Evolutionary conservation across 805 yeast species (phyloP).

Genomic region (Starmerella apis): DNA sequence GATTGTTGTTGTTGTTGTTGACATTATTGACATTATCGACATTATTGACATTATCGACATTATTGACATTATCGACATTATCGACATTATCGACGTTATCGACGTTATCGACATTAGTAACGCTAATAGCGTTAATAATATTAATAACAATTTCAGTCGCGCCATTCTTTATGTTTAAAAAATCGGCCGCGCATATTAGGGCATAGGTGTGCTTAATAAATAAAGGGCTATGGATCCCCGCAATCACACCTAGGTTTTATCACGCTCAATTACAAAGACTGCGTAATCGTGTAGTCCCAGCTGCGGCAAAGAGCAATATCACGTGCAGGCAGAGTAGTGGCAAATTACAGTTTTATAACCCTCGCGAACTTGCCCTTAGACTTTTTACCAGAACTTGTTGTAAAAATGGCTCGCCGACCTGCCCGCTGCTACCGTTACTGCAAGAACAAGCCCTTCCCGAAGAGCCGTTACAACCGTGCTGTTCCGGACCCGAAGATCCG

Average conservation of each 20-base stretch:
- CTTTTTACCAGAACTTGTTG: conserved; percentile 8
- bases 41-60: too few species aligned
- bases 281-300: conserved; percentile 4
- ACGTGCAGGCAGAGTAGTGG: conserved; percentile 7
- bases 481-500: conserved; percentile 99
- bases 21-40: too few species aligned
- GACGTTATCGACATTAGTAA: too few species aligned
- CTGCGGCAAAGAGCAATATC: neutral
- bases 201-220: conserved; percentile 2
- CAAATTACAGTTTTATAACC: conserved; percentile 4
- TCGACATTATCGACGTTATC: too few species aligned
- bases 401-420: conserved; percentile 99
- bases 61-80: too few species aligned
- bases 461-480: conserved; percentile 99
- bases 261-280: neutral
- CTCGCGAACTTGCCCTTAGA: neutral
- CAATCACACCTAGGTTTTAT: neutral
- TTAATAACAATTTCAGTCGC: too few species aligned
- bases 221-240: neutral
- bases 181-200: too few species aligned
- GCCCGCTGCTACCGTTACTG: conserved; percentile 99
- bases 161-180: too few species aligned
- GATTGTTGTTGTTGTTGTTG: too few species aligned
- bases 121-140: too few species aligned
- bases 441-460: conserved; percentile 99